Evolutionary conservation across 2,329 filamentous ascomycete genomes (phyloP).

Genomic region (Talaromyces sp.): DNA sequence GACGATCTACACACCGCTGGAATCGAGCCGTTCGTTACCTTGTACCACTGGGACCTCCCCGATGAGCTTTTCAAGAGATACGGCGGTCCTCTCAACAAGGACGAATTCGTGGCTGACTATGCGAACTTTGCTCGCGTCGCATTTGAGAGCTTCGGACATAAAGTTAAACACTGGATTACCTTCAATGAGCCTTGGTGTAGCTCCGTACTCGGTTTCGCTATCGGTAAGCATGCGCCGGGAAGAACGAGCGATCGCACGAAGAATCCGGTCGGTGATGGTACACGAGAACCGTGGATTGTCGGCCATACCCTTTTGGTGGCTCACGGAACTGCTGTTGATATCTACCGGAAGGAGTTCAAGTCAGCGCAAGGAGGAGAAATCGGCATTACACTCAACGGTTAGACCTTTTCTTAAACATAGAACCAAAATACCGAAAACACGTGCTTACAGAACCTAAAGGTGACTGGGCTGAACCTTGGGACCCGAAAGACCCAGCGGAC

Average conservation of each 20-base stretch:
- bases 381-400: constrained; percentile 80
- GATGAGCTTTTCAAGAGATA: constrained; percentile 74
- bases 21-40: constrained; percentile 74
- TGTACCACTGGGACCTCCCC: constrained; percentile 86
- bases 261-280: constrained; percentile 66
- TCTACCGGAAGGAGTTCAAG: constrained; percentile 79
- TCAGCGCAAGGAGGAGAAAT: constrained; percentile 66
- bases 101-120: constrained; percentile 78
- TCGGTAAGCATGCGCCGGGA: constrained; percentile 75
- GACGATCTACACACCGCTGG: constrained; percentile 71
- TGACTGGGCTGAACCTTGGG: constrained; percentile 78
- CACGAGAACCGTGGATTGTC: constrained; percentile 74
- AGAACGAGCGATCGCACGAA: constrained; percentile 69
- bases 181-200: constrained; percentile 90
- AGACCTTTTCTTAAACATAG: not conserved
- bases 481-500: constrained; percentile 67
- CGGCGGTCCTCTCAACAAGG: constrained; percentile 71
- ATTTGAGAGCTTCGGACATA: constrained; percentile 66
- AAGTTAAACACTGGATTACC: constrained; percentile 83
- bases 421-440: not conserved
- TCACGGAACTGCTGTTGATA: constrained; percentile 74
- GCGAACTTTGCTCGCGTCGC: constrained; percentile 71
- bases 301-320: constrained; percentile 76
- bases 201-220: constrained; percentile 72
- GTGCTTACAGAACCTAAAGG: constrained; percentile 38